Evolutionary conservation across 2,329 filamentous ascomycete genomes (phyloP).

Genomic region (Paraphoma chrysanthemicola): DNA sequence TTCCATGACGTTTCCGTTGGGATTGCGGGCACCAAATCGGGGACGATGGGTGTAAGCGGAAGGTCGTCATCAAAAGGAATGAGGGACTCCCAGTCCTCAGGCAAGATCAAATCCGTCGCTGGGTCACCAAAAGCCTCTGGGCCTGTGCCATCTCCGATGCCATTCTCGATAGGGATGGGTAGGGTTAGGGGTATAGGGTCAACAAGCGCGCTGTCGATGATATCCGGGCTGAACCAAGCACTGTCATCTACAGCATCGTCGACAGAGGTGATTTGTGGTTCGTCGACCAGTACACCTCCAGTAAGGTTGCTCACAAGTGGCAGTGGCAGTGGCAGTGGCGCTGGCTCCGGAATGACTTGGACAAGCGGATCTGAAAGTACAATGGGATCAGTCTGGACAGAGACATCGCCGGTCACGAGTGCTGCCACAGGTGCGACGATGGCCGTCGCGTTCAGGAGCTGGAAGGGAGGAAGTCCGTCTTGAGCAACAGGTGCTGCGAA

Average conservation of each 20-base stretch:
- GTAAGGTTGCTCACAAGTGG: not conserved
- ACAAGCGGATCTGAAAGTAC: not conserved
- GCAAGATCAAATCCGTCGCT: too few species aligned
- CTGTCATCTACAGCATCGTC: not conserved
- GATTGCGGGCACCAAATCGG: too few species aligned
- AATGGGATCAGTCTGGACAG: not conserved
- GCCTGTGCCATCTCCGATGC: not conserved
- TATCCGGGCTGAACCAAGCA: not conserved
- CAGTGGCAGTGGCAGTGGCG: not conserved
- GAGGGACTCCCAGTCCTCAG: not conserved
- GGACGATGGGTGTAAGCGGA: too few species aligned
- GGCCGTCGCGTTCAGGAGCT: slow-evolving; percentile 6
- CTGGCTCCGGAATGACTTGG: not conserved
- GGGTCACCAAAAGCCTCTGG: not conserved
- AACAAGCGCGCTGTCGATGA: not conserved
- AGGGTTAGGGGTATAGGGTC: not conserved
- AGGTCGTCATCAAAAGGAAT: not conserved
- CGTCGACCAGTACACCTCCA: slow-evolving; percentile 2
- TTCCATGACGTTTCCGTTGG: too few species aligned
- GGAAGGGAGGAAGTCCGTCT: slow-evolving; percentile 5
- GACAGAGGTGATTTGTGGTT: not conserved
- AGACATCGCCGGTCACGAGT: not conserved
- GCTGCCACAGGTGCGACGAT: not conserved
- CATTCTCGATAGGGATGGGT: slow-evolving; percentile 6
- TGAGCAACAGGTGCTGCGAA: slow-evolving; percentile 16